A percentile compares a stretch with the other conserved stretches of the same genome.
Evolutionary conservation across 768 basidiomycete genomes (phyloP).

Genomic region (Rhizopogon roseolus): DNA sequence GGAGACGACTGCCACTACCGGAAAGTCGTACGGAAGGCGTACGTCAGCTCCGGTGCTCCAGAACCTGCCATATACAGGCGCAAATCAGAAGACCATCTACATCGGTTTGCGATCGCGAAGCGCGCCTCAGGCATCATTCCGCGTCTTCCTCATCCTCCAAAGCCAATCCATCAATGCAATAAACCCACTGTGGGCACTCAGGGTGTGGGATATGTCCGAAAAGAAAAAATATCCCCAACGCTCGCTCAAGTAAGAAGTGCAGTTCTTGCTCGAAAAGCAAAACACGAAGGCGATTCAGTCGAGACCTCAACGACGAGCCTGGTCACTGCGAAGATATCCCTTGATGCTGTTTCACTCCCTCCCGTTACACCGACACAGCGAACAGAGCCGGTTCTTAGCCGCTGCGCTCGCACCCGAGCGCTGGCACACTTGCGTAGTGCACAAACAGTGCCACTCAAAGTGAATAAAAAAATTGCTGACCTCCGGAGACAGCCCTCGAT

Average conservation of each 20-base stretch:
- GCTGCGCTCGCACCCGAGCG: background rate
- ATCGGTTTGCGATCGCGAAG: background rate
- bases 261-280: background rate
- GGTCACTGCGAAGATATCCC: background rate
- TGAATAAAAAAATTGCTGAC: background rate
- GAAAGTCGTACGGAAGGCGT: background rate
- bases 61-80: background rate
- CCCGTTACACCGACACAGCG: background rate
- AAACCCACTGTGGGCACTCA: background rate
- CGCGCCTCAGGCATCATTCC: background rate
- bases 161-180: background rate
- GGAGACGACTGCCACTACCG: slow-evolving; percentile 2
- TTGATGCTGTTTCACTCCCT: background rate
- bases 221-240: background rate
- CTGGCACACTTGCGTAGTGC: background rate
- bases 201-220: background rate
- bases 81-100: background rate
- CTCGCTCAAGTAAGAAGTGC: background rate
- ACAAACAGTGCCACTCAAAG: background rate
- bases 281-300: background rate
- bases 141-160: background rate
- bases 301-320: background rate
- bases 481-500: background rate
- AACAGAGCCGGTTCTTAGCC: background rate
- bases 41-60: background rate